phyloP scores from a whole-genome alignment of 176 grass and related monocot species.

The Oryza meyeriana region DNA sequence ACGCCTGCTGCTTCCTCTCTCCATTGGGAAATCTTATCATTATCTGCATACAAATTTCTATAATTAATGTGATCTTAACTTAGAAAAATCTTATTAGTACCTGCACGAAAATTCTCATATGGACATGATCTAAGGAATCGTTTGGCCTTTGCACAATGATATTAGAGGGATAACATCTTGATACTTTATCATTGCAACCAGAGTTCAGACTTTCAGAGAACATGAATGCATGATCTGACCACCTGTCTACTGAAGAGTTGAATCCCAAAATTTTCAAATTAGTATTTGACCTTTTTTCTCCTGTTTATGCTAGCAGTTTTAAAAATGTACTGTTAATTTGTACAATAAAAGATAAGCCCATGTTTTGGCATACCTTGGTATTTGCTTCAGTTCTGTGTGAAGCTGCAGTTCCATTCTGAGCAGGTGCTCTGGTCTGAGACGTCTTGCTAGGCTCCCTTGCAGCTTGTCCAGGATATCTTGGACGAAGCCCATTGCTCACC shows the following conservation, averaged over 20 bases:
- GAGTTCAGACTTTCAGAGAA: background rate
- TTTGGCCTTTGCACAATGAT: background rate
- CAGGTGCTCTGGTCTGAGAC: constrained; percentile 18
- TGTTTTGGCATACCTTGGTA: constrained; percentile 45
- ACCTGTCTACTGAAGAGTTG: background rate
- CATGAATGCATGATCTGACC: background rate
- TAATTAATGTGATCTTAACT: background rate
- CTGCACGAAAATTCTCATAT: background rate
- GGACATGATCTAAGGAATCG: background rate
- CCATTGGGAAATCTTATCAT: constrained; percentile 80
- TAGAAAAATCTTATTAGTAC: background rate
- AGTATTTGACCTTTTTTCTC: background rate
- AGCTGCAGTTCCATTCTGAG: constrained; percentile 29
- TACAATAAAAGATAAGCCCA: background rate
- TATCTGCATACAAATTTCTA: constrained; percentile 35
- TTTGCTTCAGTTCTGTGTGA: constrained; percentile 41
- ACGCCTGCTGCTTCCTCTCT: constrained; percentile 49
- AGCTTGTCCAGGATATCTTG: background rate
- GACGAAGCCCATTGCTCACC: constrained; percentile 1
- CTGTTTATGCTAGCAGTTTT: background rate
- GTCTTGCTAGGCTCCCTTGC: constrained; percentile 27
- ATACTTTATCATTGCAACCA: background rate
- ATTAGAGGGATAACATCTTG: background rate
- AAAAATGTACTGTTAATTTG: background rate
- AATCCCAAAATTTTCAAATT: background rate